phyloP scores from a whole-genome alignment of 2,329 filamentous ascomycete species.

The Sporothrix brasiliensis region DNA sequence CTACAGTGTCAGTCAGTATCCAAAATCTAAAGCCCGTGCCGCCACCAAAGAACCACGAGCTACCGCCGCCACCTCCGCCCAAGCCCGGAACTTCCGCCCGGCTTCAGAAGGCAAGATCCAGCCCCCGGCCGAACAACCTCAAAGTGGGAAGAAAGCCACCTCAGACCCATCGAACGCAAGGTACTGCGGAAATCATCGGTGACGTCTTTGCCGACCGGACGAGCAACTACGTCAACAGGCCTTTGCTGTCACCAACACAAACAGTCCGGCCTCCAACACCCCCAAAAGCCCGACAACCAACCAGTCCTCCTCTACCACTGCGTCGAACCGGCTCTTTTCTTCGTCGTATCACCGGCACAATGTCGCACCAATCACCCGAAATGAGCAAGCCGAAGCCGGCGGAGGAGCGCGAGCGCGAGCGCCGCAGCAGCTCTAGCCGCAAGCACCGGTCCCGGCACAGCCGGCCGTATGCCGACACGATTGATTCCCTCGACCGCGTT shows the following conservation, averaged over 20 bases:
- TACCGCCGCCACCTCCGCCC: not conserved
- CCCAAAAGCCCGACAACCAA: not conserved
- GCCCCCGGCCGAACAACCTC: conserved; percentile 6
- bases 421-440: conserved; percentile 15
- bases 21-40: not conserved
- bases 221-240: conserved; percentile 14
- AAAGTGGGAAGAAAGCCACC: conserved; percentile 35
- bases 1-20: not conserved
- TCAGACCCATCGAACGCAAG: conserved; percentile 40
- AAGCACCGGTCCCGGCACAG: conserved; percentile 63
- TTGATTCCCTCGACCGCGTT: conserved; percentile 73
- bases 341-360: conserved; percentile 11
- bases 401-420: conserved; percentile 19
- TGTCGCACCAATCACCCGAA: conserved; percentile 21
- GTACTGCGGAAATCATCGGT: conserved; percentile 36
- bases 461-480: conserved; percentile 71
- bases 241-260: not conserved
- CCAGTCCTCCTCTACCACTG: conserved; percentile 1
- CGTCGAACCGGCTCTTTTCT: conserved; percentile 26
- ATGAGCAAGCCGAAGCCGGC: conserved; percentile 5
- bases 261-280: not conserved
- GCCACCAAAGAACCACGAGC: not conserved
- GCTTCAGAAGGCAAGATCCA: not conserved
- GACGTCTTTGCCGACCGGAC: conserved; percentile 31
- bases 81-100: not conserved